Percentiles rank a stretch among this genome's conserved stretches.
Conservation (phyloP, 306 rosid species). For the Rosa multiflora region DNA sequence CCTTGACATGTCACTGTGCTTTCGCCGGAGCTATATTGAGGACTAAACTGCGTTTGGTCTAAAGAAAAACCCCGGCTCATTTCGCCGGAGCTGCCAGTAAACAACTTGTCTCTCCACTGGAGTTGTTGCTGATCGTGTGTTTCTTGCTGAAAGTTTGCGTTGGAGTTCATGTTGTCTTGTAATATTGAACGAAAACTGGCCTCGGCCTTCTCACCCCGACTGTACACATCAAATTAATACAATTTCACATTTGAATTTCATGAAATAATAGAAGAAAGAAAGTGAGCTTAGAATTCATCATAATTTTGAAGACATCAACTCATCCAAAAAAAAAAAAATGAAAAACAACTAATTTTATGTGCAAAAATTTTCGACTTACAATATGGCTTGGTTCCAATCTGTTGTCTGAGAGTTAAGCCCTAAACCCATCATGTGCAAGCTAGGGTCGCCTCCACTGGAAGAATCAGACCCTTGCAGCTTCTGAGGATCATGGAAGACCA, state of each 20-base stretch:
- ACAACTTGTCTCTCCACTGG: constrained; percentile 72
- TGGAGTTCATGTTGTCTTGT: constrained; percentile 64
- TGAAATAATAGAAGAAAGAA: not conserved
- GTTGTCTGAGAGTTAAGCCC: constrained; percentile 77
- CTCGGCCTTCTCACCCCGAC: constrained; percentile 62
- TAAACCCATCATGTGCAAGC: constrained; percentile 78
- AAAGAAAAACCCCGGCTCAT: constrained; percentile 65
- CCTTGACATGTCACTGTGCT: constrained; percentile 70
- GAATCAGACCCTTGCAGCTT: constrained; percentile 54
- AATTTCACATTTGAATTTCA: not conserved
- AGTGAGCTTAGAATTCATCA: not conserved
- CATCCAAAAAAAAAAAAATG: not conserved
- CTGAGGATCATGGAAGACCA: constrained; percentile 50
- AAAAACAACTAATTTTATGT: not conserved
- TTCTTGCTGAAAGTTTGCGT: constrained; percentile 60
- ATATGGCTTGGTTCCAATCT: constrained; percentile 85
- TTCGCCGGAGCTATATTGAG: constrained; percentile 77
- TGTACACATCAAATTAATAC: constrained; percentile 9
- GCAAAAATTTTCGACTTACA: constrained; percentile 48
- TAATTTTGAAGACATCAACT: not conserved
- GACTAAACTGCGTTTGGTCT: constrained; percentile 72
- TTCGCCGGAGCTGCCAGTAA: constrained; percentile 37
- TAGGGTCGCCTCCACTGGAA: constrained; percentile 39
- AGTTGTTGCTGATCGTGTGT: constrained; percentile 40
- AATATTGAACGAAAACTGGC: constrained; percentile 64